Evolutionary conservation across 2,329 filamentous ascomycete genomes (phyloP).

Genomic region (Xylariaceae sp.): DNA sequence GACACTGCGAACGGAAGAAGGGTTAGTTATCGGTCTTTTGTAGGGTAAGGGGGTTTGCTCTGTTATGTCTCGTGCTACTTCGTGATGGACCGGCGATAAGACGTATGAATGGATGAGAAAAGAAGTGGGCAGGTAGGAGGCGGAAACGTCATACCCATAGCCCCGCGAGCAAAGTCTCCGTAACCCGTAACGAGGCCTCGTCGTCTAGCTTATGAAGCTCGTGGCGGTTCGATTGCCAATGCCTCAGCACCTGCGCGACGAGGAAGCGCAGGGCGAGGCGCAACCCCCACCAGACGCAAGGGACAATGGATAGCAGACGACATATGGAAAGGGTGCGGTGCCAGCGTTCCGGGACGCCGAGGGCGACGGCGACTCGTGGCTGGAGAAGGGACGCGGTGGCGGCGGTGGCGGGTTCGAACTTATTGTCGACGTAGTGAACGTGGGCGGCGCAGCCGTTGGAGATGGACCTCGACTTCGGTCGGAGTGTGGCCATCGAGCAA

Average conservation of each 20-base stretch:
- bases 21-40: background rate
- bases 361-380: conserved; percentile 78
- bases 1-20: conserved; percentile 60
- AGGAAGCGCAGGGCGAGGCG: conserved; percentile 73
- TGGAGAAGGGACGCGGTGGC: conserved; percentile 62
- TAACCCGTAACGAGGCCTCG: conserved; percentile 62
- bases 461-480: conserved; percentile 9
- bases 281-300: conserved; percentile 75
- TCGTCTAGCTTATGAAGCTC: conserved; percentile 48
- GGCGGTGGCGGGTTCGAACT: conserved; percentile 22
- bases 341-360: conserved; percentile 76
- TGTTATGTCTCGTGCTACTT: background rate
- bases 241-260: conserved; percentile 60
- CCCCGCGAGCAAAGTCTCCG: conserved; percentile 45
- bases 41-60: background rate
- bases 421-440: background rate
- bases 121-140: background rate
- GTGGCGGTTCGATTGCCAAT: conserved; percentile 38
- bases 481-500: conserved; percentile 24
- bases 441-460: conserved; percentile 12
- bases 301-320: conserved; percentile 73
- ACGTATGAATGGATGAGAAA: background rate
- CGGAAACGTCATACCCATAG: conserved; percentile 25
- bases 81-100: background rate
- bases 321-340: conserved; percentile 75